phyloP scores from a whole-genome alignment of 176 grass and related monocot genomes.

The Aegilops speltoides region DNA sequence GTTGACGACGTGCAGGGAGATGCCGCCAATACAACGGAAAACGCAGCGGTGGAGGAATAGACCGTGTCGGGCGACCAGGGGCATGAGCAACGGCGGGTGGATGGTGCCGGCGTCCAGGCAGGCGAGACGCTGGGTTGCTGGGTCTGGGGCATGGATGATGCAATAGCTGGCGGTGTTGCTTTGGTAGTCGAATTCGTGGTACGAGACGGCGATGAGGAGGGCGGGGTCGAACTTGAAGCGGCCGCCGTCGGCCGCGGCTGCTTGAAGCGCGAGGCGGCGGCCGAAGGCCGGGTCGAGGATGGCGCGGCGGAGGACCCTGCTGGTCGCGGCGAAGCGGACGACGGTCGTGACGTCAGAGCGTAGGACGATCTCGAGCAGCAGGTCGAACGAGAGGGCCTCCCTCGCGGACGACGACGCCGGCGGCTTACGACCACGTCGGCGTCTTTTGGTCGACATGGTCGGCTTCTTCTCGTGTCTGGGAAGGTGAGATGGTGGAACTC shows the following conservation, averaged over 20 bases:
- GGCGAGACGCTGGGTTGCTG: not conserved
- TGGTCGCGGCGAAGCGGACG: not conserved
- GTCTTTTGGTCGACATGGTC: too few species aligned
- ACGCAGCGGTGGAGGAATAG: not conserved
- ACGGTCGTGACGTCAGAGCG: not conserved
- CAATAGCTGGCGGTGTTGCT: too few species aligned
- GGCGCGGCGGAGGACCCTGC: not conserved
- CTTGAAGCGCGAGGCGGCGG: not conserved
- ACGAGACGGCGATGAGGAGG: slow-evolving; percentile 3
- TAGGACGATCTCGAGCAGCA: not conserved
- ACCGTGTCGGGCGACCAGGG: not conserved
- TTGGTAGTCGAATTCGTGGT: not conserved
- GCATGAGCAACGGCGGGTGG: not conserved
- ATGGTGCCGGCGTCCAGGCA: not conserved
- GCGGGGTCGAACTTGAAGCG: not conserved
- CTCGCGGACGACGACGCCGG: too few species aligned
- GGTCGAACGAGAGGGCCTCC: not conserved
- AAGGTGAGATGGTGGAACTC: too few species aligned
- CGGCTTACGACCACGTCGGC: too few species aligned
- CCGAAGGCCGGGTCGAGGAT: not conserved
- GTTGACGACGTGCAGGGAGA: not conserved
- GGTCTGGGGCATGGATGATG: too few species aligned
- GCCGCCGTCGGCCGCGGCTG: too few species aligned
- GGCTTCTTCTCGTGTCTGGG: too few species aligned
- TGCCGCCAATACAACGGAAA: too few species aligned